A percentile compares a stretch with the other conserved stretches of the same genome.
Conservation (phyloP, 2,329 filamentous ascomycete genomes). For the Geoglossum cookeanum region DNA sequence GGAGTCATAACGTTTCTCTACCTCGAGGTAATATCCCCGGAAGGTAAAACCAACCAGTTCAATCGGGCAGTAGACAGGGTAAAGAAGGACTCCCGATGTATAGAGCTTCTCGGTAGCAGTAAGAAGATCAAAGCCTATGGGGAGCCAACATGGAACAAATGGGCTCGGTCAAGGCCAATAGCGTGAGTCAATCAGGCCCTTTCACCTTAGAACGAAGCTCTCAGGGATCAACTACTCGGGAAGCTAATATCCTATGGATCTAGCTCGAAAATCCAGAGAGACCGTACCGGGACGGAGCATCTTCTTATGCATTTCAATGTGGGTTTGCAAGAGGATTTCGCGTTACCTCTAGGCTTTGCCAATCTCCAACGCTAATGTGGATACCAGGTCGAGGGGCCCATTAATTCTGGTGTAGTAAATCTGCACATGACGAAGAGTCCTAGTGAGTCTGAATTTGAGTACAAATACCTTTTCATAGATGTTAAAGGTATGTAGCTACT, state of each 20-base stretch:
- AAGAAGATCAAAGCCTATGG: conserved; percentile 66
- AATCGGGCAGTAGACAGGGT: conserved; percentile 70
- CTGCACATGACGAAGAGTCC: conserved; percentile 57
- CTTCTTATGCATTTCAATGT: conserved; percentile 72
- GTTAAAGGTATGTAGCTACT: conserved; percentile 36
- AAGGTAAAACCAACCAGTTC: conserved; percentile 75
- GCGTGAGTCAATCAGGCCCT: conserved; percentile 19
- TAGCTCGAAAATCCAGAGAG: conserved; percentile 48
- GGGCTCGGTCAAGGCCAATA: conserved; percentile 45
- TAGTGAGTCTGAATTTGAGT: conserved; percentile 50
- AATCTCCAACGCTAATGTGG: not conserved
- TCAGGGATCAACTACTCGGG: conserved; percentile 2
- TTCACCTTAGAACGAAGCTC: conserved; percentile 4
- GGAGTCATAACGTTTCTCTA: conserved; percentile 65
- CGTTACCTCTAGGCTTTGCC: not conserved
- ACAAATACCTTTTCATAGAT: conserved; percentile 64
- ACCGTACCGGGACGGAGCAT: conserved; percentile 60
- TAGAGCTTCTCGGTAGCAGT: conserved; percentile 53
- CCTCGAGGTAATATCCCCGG: conserved; percentile 63
- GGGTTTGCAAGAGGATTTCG: conserved; percentile 15
- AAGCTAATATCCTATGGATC: conserved; percentile 9
- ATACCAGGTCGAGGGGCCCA: conserved; percentile 52
- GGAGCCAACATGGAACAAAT: conserved; percentile 63
- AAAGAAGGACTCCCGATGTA: conserved; percentile 50
- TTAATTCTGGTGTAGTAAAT: conserved; percentile 51